Evolutionary conservation across 371 early-diverging fungal species (phyloP), one percentile per base, ranked within the genome.

Genomic region (Actinomucor elegans): DNA sequence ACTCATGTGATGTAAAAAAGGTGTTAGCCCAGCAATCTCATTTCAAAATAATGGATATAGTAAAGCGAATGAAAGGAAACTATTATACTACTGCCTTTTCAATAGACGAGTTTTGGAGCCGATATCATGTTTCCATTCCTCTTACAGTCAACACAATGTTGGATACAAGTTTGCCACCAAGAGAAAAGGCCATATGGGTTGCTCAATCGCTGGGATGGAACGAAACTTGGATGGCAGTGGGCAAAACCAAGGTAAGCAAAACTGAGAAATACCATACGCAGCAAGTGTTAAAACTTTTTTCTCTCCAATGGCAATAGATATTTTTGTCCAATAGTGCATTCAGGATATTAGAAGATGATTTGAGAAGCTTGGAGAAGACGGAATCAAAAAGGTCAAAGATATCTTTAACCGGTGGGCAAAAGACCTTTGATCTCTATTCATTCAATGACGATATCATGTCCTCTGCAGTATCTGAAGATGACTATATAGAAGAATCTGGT

Each of bases 321-420:
- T 91, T 85, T 64, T 56, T 94, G 27, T 81, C 85, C 35, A 93
- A 90, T 48, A 54, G 47, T n/a, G 85, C 80, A 23, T 91, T 90
- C 84, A 75, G 84, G 37, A 63, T 69, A n/a, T 70, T 92, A 4
- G 91, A 90, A 59, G 80, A 83, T 41, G 80, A 78, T 7, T 51
- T 82, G 4, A 74, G 82, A 24, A 75, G 71, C 49, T 34, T 68
- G 21, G 75, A 71, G 35, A 75, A 71, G 52, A 50, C 62, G 21
- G 73, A 73, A 44, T 71, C 82, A 11, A 67, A 69, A 34, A 74
- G 71, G 28, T 51, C 67, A 15, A 84, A 82, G 55, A 29, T 60
- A 21, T 51, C 55, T 5, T 11, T 49, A 35, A 46, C 47, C 31
- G 64, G 65, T 52, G 26, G 31, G 6, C 57, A 60, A 28, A 61